Evolutionary conservation across 257 asterid genomes (phyloP), one percentile per base, ranked within the genome.

Genomic region (Solanum appendiculatum): DNA sequence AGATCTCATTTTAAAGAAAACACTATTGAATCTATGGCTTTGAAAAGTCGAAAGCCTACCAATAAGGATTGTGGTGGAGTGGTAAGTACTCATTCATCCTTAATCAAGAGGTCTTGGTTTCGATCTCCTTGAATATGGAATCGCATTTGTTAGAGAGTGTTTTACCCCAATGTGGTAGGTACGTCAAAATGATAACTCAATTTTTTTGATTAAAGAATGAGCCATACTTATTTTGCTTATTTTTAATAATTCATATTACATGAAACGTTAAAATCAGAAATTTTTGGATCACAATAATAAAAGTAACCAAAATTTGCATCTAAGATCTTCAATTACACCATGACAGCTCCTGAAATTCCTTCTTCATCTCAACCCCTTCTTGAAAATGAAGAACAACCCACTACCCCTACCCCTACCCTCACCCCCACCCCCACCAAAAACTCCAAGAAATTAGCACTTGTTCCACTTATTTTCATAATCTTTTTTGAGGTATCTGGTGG

Each of bases 401-500:
- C 87, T 25, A 25, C 86, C 86, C 5, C 87, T 34, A 21, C 54
- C 48, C 25, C 87, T 12, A 14, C 86, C 86, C 3, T 73, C 23
- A 21, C 56, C 48, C 21, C 69, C 3, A 18, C 4, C 11, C 56
- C 34, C 36, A 31, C 70, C 16, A 87, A 84, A 39, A 33, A 77
- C 69, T 85, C 91, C 86, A 88, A 89, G 77, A 93, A 93, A 64
- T 91, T 93, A 9, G 86, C 91, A 21, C 40, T 93, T 1, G 56
- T 92, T n/a, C 95, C 94, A 21, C 87, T 93, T 0, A 64, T 93
- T 29, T 93, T 93, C 87, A 91, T 93, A 56, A 92, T 93, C 31
- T 93, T 87, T 87, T 93, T 93, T 83, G 94, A 92, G 69, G 95
- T 93, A 14, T 92, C 94, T 21, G 94, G 94, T 42, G 95, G 94